phyloP scores from a whole-genome alignment of 176 grass and related monocot genomes.

The Hyparrhenia diplandra region DNA sequence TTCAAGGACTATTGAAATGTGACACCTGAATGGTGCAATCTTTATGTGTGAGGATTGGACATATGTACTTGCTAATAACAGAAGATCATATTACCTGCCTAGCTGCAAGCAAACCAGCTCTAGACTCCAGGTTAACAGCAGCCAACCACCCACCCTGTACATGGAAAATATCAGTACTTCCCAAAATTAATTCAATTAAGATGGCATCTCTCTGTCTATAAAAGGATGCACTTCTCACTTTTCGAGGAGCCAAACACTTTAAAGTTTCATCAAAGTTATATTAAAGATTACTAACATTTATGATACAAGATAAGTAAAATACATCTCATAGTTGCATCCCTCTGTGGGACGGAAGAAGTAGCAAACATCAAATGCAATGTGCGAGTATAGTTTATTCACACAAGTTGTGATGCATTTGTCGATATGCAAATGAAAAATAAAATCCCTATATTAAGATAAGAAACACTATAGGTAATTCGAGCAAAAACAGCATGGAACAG shows the following conservation, averaged over 20 bases:
- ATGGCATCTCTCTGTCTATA: not conserved
- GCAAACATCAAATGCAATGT: not conserved
- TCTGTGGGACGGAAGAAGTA: not conserved
- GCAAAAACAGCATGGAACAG: not conserved
- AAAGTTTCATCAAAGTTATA: not conserved
- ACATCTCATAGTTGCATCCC: not conserved
- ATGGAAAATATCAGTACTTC: conserved; percentile 12
- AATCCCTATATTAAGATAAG: not conserved
- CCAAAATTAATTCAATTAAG: not conserved
- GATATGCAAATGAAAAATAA: not conserved
- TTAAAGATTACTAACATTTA: not conserved
- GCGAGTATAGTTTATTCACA: not conserved
- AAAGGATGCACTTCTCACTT: not conserved
- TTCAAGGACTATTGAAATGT: conserved; percentile 18
- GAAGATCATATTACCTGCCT: conserved; percentile 59
- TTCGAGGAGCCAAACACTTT: not conserved
- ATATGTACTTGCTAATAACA: conserved; percentile 18
- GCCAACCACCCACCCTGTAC: conserved; percentile 79
- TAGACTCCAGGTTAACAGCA: conserved; percentile 73
- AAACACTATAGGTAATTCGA: not conserved
- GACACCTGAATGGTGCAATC: not conserved
- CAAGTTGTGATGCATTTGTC: not conserved
- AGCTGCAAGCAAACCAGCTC: conserved; percentile 74
- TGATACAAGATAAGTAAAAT: not conserved
- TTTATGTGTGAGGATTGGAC: not conserved